These are phyloP conservation scores for Yarrowia yakushimensis DNA, from an alignment of 805 yeast genomes.

Conservation along the genomic window DNA sequence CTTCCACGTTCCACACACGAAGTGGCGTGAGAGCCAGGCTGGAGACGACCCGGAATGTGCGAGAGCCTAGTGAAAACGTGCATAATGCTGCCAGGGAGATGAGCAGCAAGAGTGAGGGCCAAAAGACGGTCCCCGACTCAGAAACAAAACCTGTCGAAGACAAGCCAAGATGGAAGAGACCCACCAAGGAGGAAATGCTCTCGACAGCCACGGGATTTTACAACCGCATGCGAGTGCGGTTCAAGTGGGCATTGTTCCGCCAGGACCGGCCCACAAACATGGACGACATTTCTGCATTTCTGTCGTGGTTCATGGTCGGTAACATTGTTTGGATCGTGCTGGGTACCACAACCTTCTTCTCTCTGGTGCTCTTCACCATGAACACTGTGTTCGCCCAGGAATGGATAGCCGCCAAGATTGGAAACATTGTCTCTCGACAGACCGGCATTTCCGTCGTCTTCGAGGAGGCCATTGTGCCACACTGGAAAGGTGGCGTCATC, in stretches of 20 bases:
- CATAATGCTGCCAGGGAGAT: neutral
- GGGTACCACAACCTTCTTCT: slow-evolving; percentile 91
- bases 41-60: slow-evolving; percentile 2
- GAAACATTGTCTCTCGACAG: slow-evolving; percentile 78
- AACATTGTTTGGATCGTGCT: slow-evolving; percentile 72
- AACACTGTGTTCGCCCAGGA: slow-evolving; percentile 90
- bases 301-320: slow-evolving; percentile 89
- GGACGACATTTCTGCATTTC: slow-evolving; percentile 87
- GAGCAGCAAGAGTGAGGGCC: neutral
- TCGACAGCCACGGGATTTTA: slow-evolving; percentile 43
- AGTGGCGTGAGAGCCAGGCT: slow-evolving; percentile 3
- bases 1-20: neutral
- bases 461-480: slow-evolving; percentile 91
- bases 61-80: neutral
- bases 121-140: neutral
- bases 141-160: neutral
- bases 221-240: slow-evolving; percentile 45
- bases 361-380: slow-evolving; percentile 68
- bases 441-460: slow-evolving; percentile 80
- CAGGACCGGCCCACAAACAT: slow-evolving; percentile 81
- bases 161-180: slow-evolving; percentile 28
- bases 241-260: slow-evolving; percentile 72
- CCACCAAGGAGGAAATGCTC: slow-evolving; percentile 44
- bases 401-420: slow-evolving; percentile 73
- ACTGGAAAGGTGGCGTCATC: slow-evolving; percentile 85